phyloP scores from a whole-genome alignment of 768 basidiomycete species.

The Boletellus ananas region DNA sequence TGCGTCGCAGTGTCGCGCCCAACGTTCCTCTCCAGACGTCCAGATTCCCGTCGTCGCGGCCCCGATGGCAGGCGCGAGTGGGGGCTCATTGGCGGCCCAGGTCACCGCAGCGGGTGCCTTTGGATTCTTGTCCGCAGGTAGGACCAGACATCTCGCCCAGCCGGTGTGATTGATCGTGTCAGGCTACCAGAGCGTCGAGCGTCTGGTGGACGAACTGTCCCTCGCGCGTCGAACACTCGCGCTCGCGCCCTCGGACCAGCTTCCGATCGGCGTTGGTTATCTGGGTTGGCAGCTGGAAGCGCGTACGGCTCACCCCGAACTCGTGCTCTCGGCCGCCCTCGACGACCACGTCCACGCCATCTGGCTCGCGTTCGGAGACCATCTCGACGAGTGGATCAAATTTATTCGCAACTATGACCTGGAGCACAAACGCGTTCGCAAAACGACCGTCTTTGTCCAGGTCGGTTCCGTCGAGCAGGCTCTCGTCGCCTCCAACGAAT shows the following conservation, averaged over 20 bases:
- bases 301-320: constrained; percentile 34
- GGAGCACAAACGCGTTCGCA: constrained; percentile 35
- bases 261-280: constrained; percentile 72
- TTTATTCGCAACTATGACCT: constrained; percentile 55
- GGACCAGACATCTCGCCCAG: not conserved
- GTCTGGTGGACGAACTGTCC: constrained; percentile 48
- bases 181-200: constrained; percentile 48
- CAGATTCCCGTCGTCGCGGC: constrained; percentile 58
- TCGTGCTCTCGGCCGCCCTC: constrained; percentile 48
- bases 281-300: constrained; percentile 69
- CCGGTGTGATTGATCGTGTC: constrained; percentile 2
- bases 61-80: constrained; percentile 70
- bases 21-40: constrained; percentile 38
- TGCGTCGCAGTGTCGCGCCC: not conserved
- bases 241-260: constrained; percentile 28
- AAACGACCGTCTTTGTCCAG: constrained; percentile 60
- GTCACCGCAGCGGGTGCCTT: constrained; percentile 70
- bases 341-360: constrained; percentile 57
- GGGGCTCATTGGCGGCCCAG: constrained; percentile 57
- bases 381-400: constrained; percentile 57
- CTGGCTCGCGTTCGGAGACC: constrained; percentile 71
- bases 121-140: constrained; percentile 70
- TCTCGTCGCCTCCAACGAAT: constrained; percentile 54
- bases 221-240: constrained; percentile 47
- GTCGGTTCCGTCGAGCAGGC: constrained; percentile 61